phyloP scores from a whole-genome alignment of 345 rosid species.

The Clausena lansium region DNA sequence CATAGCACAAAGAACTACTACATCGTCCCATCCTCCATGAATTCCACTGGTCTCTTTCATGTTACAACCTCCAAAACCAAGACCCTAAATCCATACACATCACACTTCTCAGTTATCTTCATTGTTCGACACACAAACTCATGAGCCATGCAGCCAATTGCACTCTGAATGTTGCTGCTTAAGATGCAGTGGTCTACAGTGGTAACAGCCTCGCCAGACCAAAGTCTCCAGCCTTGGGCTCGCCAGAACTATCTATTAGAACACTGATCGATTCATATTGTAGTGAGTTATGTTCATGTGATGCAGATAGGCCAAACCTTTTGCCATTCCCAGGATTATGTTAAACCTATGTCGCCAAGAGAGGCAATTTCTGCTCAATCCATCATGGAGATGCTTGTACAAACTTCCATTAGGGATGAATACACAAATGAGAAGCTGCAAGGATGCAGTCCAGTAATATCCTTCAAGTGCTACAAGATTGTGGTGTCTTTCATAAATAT shows the following conservation, averaged over 20 bases:
- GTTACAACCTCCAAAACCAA: constrained; percentile 82
- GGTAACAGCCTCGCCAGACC: constrained; percentile 87
- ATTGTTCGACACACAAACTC: constrained; percentile 95
- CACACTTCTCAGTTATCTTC: constrained; percentile 92
- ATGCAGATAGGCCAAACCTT: constrained; percentile 83
- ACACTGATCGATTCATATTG: constrained; percentile 88
- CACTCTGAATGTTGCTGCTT: constrained; percentile 97
- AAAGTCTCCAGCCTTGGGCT: constrained; percentile 82
- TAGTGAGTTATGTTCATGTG: constrained; percentile 69
- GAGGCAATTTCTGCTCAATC: constrained; percentile 37
- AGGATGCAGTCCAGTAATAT: constrained; percentile 85
- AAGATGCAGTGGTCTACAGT: constrained; percentile 67
- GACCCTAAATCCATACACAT: constrained; percentile 88
- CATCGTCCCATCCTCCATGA: constrained; percentile 95
- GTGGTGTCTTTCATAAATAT: constrained; percentile 59
- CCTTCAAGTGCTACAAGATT: constrained; percentile 86
- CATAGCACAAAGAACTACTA: constrained; percentile 86
- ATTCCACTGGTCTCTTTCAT: constrained; percentile 89
- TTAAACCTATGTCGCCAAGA: constrained; percentile 87
- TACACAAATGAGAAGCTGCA: constrained; percentile 86
- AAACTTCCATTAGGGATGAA: constrained; percentile 71
- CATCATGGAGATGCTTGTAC: constrained; percentile 73
- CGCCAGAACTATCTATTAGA: constrained; percentile 72
- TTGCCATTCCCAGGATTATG: constrained; percentile 82
- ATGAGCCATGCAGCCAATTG: constrained; percentile 97